Conservation (phyloP, 495 filamentous ascomycete species). For the Hyaloscypha bicolor region DNA sequence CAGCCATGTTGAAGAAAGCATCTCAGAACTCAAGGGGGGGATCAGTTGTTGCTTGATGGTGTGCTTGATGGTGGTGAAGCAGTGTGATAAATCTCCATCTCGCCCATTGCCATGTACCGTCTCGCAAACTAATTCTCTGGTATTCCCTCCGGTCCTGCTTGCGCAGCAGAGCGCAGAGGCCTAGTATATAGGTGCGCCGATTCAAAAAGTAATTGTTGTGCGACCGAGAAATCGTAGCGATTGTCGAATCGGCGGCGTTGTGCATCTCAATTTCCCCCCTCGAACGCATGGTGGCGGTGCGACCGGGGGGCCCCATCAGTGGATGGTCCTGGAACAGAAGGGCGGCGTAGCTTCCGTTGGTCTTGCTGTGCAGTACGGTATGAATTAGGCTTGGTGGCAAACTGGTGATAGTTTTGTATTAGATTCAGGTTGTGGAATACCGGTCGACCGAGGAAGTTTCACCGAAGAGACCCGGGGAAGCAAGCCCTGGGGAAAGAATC, state of each 20-base stretch:
- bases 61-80: background rate
- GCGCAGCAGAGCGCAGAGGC: too few relatives aligned
- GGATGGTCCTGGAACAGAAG: background rate
- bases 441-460: background rate
- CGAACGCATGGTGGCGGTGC: background rate
- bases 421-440: background rate
- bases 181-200: background rate
- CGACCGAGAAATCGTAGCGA: background rate
- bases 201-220: background rate
- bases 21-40: background rate
- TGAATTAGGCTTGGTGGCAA: background rate
- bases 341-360: background rate
- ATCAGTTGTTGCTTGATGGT: background rate
- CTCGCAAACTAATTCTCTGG: too few relatives aligned
- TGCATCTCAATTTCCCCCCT: background rate
- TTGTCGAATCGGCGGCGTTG: background rate
- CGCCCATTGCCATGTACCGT: too few relatives aligned
- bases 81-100: too few relatives aligned
- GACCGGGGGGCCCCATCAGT: background rate
- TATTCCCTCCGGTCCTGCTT: too few relatives aligned
- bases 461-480: background rate
- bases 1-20: background rate
- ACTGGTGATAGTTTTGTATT: background rate
- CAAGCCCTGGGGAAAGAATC: background rate
- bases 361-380: background rate